Percentiles rank a stretch among this genome's conserved stretches.
Evolutionary conservation across 2,329 filamentous ascomycete species (phyloP).

Genomic region (Exserohilum rostratum): DNA sequence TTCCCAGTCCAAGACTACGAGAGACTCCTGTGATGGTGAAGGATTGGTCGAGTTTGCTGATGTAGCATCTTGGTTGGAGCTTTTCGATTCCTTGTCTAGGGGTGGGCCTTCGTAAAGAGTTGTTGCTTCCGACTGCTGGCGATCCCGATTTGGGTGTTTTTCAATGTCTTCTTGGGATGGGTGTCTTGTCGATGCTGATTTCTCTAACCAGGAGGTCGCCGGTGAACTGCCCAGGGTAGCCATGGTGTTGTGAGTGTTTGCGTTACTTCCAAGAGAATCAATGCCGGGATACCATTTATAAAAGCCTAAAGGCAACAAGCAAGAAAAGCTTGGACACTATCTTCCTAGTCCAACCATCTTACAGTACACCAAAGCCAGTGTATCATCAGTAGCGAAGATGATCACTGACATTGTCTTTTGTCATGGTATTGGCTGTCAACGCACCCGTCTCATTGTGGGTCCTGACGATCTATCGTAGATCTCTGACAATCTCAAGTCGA

Average conservation of each 20-base stretch:
- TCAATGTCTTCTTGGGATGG: constrained; percentile 4
- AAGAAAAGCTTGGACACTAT: too few relatives aligned
- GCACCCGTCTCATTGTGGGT: too few relatives aligned
- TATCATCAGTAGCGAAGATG: too few relatives aligned
- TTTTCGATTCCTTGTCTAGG: not conserved
- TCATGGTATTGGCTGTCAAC: not conserved
- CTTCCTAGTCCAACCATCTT: too few relatives aligned
- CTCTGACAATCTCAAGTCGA: not conserved
- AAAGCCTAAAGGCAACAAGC: too few relatives aligned
- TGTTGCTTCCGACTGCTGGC: not conserved
- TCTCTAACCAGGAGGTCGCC: constrained; percentile 6
- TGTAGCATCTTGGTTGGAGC: not conserved
- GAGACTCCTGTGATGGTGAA: constrained; percentile 6
- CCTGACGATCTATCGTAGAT: too few relatives aligned
- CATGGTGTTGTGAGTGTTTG: not conserved
- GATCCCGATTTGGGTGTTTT: not conserved
- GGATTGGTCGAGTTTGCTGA: not conserved
- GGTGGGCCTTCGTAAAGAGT: not conserved
- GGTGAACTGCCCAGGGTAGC: not conserved
- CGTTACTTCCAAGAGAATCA: too few relatives aligned
- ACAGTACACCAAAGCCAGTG: too few relatives aligned
- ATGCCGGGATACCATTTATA: too few relatives aligned
- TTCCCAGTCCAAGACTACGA: constrained; percentile 16
- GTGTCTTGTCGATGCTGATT: constrained; percentile 10
- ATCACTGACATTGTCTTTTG: not conserved